A percentile compares a stretch with the other conserved stretches of the same genome.
Conservation (phyloP, 2,329 filamentous ascomycete species). For the Trematosphaeria pertusa region DNA sequence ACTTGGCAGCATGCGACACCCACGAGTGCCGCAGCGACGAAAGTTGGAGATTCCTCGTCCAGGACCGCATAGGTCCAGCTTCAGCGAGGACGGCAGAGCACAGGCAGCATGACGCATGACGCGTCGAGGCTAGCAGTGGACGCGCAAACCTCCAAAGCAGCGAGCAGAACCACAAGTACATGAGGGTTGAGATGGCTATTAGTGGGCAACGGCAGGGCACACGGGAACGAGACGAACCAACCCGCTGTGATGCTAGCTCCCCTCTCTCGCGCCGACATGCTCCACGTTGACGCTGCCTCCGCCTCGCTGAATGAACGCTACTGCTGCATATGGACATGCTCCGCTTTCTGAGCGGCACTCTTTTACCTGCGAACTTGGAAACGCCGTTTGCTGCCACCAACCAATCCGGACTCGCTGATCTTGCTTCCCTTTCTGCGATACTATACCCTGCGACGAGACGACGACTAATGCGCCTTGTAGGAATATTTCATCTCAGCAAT, state of each 20-base stretch:
- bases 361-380: constrained; percentile 30
- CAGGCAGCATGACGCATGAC: constrained; percentile 21
- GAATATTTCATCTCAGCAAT: constrained; percentile 93
- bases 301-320: constrained; percentile 25
- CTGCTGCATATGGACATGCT: constrained; percentile 24
- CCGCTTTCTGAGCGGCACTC: constrained; percentile 36
- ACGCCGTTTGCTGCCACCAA: constrained; percentile 21
- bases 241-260: constrained; percentile 7
- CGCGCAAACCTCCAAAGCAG: constrained; percentile 27
- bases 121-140: constrained; percentile 16
- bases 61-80: constrained; percentile 17
- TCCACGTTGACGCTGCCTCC: constrained; percentile 8
- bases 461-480: constrained; percentile 78
- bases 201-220: constrained; percentile 9
- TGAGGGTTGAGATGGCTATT: constrained; percentile 5
- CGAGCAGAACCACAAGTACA: constrained; percentile 7
- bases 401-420: constrained; percentile 33
- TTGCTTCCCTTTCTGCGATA: constrained; percentile 36
- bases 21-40: constrained; percentile 32
- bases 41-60: constrained; percentile 31
- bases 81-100: constrained; percentile 25
- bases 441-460: constrained; percentile 37
- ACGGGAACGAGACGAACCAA: background rate
- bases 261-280: constrained; percentile 12
- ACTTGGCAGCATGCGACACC: constrained; percentile 42